phyloP scores from a whole-genome alignment of 306 rosid species.

The Bauhinia variegata region DNA sequence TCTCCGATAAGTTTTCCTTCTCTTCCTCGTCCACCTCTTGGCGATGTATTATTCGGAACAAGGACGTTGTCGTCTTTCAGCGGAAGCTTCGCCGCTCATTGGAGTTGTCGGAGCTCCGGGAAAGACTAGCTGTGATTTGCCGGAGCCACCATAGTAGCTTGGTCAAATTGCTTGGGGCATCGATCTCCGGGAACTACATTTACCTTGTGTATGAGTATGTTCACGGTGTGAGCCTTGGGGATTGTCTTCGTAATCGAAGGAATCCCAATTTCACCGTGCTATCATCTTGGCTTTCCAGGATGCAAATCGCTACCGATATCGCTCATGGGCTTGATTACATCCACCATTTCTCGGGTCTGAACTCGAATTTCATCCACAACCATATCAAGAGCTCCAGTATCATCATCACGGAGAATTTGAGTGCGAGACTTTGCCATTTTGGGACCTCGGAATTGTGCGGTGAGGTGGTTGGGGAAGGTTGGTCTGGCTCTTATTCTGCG shows the following conservation, averaged over 20 bases:
- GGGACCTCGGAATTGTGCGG: constrained; percentile 57
- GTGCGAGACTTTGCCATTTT: constrained; percentile 53
- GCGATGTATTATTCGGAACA: constrained; percentile 56
- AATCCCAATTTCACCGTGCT: constrained; percentile 48
- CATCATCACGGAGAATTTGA: constrained; percentile 46
- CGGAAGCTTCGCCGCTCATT: constrained; percentile 50
- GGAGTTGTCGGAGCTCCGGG: constrained; percentile 23
- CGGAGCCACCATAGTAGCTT: constrained; percentile 58
- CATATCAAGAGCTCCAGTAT: constrained; percentile 52
- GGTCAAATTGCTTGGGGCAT: constrained; percentile 53
- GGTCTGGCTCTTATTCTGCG: neutral
- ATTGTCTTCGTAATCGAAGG: constrained; percentile 43
- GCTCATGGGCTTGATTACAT: constrained; percentile 63
- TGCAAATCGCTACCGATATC: constrained; percentile 58
- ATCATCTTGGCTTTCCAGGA: constrained; percentile 51
- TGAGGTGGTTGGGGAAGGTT: constrained; percentile 29
- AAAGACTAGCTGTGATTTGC: constrained; percentile 45
- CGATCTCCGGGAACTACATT: constrained; percentile 47
- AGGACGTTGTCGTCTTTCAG: constrained; percentile 49
- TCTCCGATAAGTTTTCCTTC: constrained; percentile 35
- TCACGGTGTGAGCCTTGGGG: constrained; percentile 42
- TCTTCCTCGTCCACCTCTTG: constrained; percentile 53
- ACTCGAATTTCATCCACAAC: constrained; percentile 44
- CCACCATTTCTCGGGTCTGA: constrained; percentile 49
- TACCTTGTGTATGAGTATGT: constrained; percentile 52